phyloP scores from a whole-genome alignment of 495 filamentous ascomycete genomes.

The Penicillium diatomitis region DNA sequence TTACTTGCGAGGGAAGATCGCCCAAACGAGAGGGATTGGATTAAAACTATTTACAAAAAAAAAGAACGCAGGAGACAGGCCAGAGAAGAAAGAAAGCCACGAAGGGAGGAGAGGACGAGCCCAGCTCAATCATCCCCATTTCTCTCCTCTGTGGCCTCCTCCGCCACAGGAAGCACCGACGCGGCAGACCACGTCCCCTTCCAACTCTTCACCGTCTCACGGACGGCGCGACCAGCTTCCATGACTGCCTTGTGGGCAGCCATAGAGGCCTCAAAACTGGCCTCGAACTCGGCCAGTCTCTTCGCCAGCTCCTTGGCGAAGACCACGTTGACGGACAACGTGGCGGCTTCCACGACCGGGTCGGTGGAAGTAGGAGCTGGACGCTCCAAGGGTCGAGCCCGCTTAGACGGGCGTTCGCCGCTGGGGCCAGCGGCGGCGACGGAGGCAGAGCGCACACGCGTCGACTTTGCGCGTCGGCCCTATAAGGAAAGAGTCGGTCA shows the following conservation, averaged over 20 bases:
- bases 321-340: slow-evolving; percentile 5
- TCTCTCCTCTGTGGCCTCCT: neutral
- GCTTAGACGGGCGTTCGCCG: neutral
- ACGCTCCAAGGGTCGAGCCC: neutral
- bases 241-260: slow-evolving; percentile 5
- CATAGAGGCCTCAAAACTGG: slow-evolving; percentile 1
- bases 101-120: neutral
- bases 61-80: too few relatives aligned
- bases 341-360: neutral
- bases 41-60: too few relatives aligned
- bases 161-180: neutral
- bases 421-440: too few relatives aligned
- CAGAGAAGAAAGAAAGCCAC: too few relatives aligned
- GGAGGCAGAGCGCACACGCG: too few relatives aligned
- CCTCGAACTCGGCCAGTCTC: slow-evolving; percentile 9
- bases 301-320: slow-evolving; percentile 8
- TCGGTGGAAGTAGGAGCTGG: slow-evolving; percentile 2
- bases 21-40: too few relatives aligned
- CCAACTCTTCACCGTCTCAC: slow-evolving; percentile 9
- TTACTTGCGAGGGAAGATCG: too few relatives aligned
- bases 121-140: neutral
- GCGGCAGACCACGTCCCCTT: slow-evolving; percentile 3
- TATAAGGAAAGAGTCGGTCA: too few relatives aligned
- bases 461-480: too few relatives aligned
- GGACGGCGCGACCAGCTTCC: slow-evolving; percentile 6